These are phyloP conservation scores for Trametes hirsuta DNA, from an alignment of 1,284 basidiomycete species.

Conservation along the genomic window DNA sequence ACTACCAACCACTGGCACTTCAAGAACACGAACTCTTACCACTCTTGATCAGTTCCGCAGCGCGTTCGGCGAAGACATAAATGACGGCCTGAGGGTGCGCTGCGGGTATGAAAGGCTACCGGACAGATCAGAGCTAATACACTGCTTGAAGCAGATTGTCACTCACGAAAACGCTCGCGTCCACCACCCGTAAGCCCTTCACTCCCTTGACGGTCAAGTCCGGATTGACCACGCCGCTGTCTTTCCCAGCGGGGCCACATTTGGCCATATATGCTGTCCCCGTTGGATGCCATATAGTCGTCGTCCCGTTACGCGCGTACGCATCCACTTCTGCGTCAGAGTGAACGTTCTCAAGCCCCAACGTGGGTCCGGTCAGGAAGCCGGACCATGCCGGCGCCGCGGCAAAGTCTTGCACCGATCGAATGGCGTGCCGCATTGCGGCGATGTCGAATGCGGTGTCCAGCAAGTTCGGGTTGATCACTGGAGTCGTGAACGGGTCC, in stretches of 20 bases:
- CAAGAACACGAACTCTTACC: too few relatives aligned
- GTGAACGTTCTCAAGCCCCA: constrained; percentile 14
- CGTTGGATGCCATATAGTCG: constrained; percentile 29
- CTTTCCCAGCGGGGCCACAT: constrained; percentile 15
- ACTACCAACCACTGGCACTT: too few relatives aligned
- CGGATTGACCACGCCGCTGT: constrained; percentile 30
- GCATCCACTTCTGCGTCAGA: constrained; percentile 22
- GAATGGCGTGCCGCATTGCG: constrained; percentile 18
- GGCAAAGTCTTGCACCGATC: constrained; percentile 14
- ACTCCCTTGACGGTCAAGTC: constrained; percentile 32
- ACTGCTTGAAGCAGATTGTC: too few relatives aligned
- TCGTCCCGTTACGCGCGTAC: constrained; percentile 14
- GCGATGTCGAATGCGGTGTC: constrained; percentile 21
- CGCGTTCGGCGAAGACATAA: too few relatives aligned
- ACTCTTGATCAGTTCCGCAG: too few relatives aligned
- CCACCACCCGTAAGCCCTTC: constrained; percentile 31
- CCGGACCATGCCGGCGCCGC: constrained; percentile 20
- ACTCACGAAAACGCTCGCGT: constrained; percentile 34
- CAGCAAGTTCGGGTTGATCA: constrained; percentile 30
- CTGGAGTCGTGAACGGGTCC: constrained; percentile 28
- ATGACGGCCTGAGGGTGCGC: constrained; percentile 15
- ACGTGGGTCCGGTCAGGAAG: constrained; percentile 20
- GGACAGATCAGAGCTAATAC: neutral
- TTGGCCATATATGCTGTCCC: constrained; percentile 32
- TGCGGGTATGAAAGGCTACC: constrained; percentile 22